A percentile compares a stretch with the other conserved stretches of the same genome.
Evolutionary conservation across 2,329 filamentous ascomycete genomes (phyloP).

Genomic region (Colletotrichum camelliae): DNA sequence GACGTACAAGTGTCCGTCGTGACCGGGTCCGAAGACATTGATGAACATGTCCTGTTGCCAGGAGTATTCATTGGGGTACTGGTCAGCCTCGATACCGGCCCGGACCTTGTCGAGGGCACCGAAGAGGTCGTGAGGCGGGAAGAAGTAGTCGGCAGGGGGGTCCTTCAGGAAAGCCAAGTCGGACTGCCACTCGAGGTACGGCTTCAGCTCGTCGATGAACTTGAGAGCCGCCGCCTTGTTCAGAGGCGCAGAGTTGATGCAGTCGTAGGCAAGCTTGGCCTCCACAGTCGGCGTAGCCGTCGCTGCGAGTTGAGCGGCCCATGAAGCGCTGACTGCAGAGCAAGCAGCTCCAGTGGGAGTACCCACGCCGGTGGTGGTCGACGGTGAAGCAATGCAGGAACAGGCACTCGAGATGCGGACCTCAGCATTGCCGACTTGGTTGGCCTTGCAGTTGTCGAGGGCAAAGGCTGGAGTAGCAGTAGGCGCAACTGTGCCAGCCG

Average conservation of each 20-base stretch:
- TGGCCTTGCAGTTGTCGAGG: neutral
- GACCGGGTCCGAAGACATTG: conserved; percentile 38
- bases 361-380: neutral
- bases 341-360: neutral
- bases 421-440: neutral
- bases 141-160: conserved; percentile 55
- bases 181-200: conserved; percentile 53
- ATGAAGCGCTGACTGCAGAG: neutral
- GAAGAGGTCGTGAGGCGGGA: conserved; percentile 46
- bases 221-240: conserved; percentile 33
- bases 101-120: conserved; percentile 36
- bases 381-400: neutral
- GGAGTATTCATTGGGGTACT: conserved; percentile 42
- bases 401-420: neutral
- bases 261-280: conserved; percentile 39
- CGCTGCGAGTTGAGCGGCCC: neutral
- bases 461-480: neutral
- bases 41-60: conserved; percentile 45
- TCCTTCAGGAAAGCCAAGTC: conserved; percentile 51
- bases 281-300: conserved; percentile 27
- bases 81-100: conserved; percentile 33
- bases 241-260: conserved; percentile 42
- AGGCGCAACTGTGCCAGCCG: neutral
- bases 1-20: conserved; percentile 46
- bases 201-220: conserved; percentile 39